A percentile compares a stretch with the other conserved stretches of the same genome.
Evolutionary conservation across 164 flowering plant genomes (phyloP).

Genomic region (Magnolia sinica): DNA sequence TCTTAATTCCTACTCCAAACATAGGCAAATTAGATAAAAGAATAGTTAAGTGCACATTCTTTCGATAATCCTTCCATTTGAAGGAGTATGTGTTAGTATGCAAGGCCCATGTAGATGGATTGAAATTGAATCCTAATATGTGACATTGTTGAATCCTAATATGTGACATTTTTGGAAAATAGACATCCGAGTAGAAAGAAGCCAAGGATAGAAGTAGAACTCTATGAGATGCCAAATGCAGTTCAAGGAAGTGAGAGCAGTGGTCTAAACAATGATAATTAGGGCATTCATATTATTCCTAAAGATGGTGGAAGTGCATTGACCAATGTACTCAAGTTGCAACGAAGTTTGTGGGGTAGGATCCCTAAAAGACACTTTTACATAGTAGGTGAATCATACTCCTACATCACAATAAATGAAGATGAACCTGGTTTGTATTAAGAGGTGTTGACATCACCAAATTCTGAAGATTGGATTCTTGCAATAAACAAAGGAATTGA

Average conservation of each 20-base stretch:
- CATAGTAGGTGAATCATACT: not conserved
- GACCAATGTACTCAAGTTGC: not conserved
- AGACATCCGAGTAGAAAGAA: not conserved
- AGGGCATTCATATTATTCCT: not conserved
- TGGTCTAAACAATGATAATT: not conserved
- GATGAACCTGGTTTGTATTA: not conserved
- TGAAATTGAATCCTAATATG: not conserved
- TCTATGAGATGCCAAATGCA: not conserved
- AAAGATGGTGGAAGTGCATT: not conserved
- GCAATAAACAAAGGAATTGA: not conserved
- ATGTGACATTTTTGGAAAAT: not conserved
- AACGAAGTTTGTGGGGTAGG: not conserved
- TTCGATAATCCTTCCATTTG: not conserved
- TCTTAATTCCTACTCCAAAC: not conserved
- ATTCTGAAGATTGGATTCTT: not conserved
- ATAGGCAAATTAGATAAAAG: not conserved
- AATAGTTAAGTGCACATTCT: not conserved
- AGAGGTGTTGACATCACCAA: not conserved
- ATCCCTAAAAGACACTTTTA: not conserved
- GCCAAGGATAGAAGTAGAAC: not conserved
- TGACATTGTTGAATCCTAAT: not conserved
- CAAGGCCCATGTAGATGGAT: not conserved
- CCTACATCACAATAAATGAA: not conserved
- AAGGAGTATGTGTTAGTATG: not conserved
- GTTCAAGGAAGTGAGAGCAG: not conserved